Evolutionary conservation across 1,284 basidiomycete genomes (phyloP).

Genomic region (Leccinum proximum): DNA sequence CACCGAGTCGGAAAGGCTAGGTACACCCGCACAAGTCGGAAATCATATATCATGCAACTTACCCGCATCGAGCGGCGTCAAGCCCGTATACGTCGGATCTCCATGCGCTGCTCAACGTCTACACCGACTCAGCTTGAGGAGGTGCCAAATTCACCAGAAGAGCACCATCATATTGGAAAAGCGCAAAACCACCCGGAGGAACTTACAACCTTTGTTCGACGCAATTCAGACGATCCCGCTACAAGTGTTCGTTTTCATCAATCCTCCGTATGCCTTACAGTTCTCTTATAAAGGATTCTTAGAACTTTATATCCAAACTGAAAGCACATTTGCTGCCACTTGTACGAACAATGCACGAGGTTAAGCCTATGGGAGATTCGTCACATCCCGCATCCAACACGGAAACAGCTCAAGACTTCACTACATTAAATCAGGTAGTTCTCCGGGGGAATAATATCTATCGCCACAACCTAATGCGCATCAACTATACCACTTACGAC

Average conservation of each 20-base stretch:
- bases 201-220: neutral
- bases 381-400: neutral
- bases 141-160: neutral
- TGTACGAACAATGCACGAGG: neutral
- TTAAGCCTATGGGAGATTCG: neutral
- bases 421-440: neutral
- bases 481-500: neutral
- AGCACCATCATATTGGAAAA: neutral
- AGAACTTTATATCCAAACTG: neutral
- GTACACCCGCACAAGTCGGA: neutral
- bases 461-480: neutral
- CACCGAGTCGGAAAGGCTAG: neutral
- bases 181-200: neutral
- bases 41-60: neutral
- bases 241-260: neutral
- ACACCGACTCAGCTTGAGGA: neutral
- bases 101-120: neutral
- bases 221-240: neutral
- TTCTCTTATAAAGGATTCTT: neutral
- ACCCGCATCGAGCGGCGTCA: neutral
- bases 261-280: neutral
- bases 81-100: neutral
- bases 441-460: neutral
- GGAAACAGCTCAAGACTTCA: too few relatives aligned
- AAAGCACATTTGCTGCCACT: neutral